These are phyloP conservation scores for Coriolopsis trogii DNA, from an alignment of 1,284 basidiomycete species.

Conservation along the genomic window DNA sequence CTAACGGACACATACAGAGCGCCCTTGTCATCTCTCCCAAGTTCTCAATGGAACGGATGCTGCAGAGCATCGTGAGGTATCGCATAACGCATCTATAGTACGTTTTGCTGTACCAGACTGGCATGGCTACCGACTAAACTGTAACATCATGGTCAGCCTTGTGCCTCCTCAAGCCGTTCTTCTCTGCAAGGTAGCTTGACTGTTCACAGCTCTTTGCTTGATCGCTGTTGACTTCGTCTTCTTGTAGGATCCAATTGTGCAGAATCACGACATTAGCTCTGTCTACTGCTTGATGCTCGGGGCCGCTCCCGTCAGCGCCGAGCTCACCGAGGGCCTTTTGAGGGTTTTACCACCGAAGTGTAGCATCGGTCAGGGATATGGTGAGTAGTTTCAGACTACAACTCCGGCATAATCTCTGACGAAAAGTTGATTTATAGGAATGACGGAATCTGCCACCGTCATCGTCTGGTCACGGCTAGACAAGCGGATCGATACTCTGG, in stretches of 20 bases:
- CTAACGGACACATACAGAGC: slow-evolving; percentile 33
- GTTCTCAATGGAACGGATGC: slow-evolving; percentile 65
- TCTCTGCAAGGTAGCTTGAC: slow-evolving; percentile 52
- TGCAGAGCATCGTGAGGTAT: slow-evolving; percentile 65
- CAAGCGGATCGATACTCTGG: slow-evolving; percentile 30
- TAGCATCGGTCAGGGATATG: slow-evolving; percentile 65
- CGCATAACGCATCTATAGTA: slow-evolving; percentile 63
- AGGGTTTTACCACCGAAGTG: slow-evolving; percentile 57
- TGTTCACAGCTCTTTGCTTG: background rate
- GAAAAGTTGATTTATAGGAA: slow-evolving; percentile 28
- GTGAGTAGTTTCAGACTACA: slow-evolving; percentile 29
- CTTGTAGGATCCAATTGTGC: slow-evolving; percentile 59
- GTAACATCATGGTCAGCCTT: slow-evolving; percentile 41
- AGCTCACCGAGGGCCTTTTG: slow-evolving; percentile 56
- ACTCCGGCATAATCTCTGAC: no score
- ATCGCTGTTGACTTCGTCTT: background rate
- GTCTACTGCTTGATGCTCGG: slow-evolving; percentile 61
- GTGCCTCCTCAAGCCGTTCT: slow-evolving; percentile 64
- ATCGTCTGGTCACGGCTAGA: slow-evolving; percentile 36
- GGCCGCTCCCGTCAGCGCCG: slow-evolving; percentile 69
- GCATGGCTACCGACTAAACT: background rate
- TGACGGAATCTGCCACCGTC: slow-evolving; percentile 53
- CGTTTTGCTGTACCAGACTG: slow-evolving; percentile 23
- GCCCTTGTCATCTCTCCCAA: slow-evolving; percentile 66
- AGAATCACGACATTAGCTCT: slow-evolving; percentile 61